Base-by-base conservation (phyloP, 2,329 filamentous ascomycete species). In the Endothia cerciana region DNA sequence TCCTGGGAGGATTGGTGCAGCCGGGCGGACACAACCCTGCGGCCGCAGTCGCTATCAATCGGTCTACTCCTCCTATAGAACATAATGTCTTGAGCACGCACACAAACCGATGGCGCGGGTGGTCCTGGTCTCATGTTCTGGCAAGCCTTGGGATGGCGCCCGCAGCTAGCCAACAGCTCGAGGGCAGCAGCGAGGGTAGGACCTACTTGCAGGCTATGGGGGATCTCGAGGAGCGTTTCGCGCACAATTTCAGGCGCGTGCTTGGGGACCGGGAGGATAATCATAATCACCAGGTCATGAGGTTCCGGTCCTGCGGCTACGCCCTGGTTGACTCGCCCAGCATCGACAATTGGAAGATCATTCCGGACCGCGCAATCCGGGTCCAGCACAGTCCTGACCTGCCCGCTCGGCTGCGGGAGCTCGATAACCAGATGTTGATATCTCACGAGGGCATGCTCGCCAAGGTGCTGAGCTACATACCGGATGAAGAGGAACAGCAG, bases 281-380 rank as follows among this genome's bases (percentile, higher is more conserved):
- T 76, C 71, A 70, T 8, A 53, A 43, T 19, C 71, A 82, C 28
- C 73, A 74, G 33, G 74, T 71, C 17, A 74, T 89, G 38, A 78
- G 80, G 0, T 83, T 90, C 74, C 82, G 82, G 40, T 89, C 86
- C 0, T 90, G 87, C 72, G 88, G 88, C 60, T 90, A 90, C 70
- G 84, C 82, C 41, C 74, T 76, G 6, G 72, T 89, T 1, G 75
- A 78, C 22, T 38, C 68, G 0, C 63, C 72, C 0, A 72, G 72
- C 33, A 74, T 81, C 56, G 76, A 80, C 64, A 77, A 81, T 11
- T 74, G 76, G 60, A 69, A 68, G 30, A 71, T 81, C 57, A 69
- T 80, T 10, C 68, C 70, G 15, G 17, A 65, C n/a, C 60, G 67
- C 25, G 72, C 74, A 2, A 49, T 68, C 13, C 67, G 17, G 3